Conservation (phyloP, 345 rosid genomes). For the Boechera retrofracta region DNA sequence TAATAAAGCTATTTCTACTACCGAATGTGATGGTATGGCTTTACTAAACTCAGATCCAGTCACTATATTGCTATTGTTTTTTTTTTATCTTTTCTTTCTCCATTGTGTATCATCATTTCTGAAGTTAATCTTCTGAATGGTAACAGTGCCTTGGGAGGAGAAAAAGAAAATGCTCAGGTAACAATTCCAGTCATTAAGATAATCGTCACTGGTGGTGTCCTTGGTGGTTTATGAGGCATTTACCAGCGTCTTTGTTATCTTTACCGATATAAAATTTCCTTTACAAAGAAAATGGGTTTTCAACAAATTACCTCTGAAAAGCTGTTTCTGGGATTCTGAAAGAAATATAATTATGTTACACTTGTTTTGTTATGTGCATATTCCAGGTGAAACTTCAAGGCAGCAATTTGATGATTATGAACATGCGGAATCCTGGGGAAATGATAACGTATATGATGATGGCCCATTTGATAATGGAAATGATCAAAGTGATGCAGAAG, state of each 20-base stretch:
- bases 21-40: constrained; percentile 77
- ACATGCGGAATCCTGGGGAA: constrained; percentile 65
- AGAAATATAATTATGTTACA: not conserved
- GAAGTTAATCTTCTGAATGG: constrained; percentile 43
- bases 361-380: constrained; percentile 29
- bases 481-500: constrained; percentile 68
- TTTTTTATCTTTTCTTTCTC: constrained; percentile 2
- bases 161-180: constrained; percentile 69
- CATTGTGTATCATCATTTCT: constrained; percentile 27
- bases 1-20: constrained; percentile 83
- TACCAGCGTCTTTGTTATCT: constrained; percentile 27
- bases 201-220: constrained; percentile 1
- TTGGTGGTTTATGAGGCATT: constrained; percentile 12
- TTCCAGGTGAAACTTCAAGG: constrained; percentile 59
- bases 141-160: constrained; percentile 86
- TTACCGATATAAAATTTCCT: not conserved
- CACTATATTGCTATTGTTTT: not conserved
- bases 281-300: constrained; percentile 15
- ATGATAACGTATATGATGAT: constrained; percentile 55
- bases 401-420: constrained; percentile 59
- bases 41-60: constrained; percentile 7
- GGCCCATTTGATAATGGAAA: constrained; percentile 64
- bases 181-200: constrained; percentile 18
- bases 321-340: not conserved
- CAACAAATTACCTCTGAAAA: not conserved